Conservation (phyloP, 805 yeast genomes). For the Schizosaccharomyces cryophilus region DNA sequence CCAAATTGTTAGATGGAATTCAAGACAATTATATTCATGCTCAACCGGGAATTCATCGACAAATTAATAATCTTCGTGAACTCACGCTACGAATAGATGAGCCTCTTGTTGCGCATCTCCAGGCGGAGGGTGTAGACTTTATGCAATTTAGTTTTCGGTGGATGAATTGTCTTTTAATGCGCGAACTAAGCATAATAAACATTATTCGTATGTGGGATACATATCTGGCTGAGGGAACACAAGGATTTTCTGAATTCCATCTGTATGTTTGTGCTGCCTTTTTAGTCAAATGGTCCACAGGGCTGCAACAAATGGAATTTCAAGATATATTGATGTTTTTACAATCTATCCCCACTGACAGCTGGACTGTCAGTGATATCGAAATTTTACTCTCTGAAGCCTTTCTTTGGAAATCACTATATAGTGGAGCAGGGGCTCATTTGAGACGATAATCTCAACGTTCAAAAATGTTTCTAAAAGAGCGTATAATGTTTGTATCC, state of each 20-base stretch:
- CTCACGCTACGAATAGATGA: slow-evolving; percentile 60
- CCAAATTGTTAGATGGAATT: slow-evolving; percentile 73
- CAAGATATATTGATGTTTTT: slow-evolving; percentile 81
- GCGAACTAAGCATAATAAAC: slow-evolving; percentile 57
- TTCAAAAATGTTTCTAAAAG: not conserved
- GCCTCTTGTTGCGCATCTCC: slow-evolving; percentile 48
- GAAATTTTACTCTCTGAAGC: slow-evolving; percentile 88
- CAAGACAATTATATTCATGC: slow-evolving; percentile 95
- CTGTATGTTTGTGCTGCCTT: slow-evolving; percentile 96
- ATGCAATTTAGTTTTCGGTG: slow-evolving; percentile 89
- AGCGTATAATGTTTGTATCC: too few relatives aligned
- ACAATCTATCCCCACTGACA: slow-evolving; percentile 67
- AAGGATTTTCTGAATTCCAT: slow-evolving; percentile 76
- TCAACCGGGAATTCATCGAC: slow-evolving; percentile 88
- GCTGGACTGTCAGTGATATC: slow-evolving; percentile 73
- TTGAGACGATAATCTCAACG: slow-evolving; percentile 18
- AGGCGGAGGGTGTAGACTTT: slow-evolving; percentile 67
- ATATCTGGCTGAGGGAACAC: slow-evolving; percentile 30
- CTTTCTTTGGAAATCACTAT: slow-evolving; percentile 82
- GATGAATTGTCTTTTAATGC: slow-evolving; percentile 95
- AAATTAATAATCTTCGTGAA: slow-evolving; percentile 56
- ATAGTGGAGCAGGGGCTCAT: slow-evolving; percentile 76
- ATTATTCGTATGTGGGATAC: slow-evolving; percentile 97
- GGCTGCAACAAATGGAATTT: slow-evolving; percentile 63
- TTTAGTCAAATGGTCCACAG: slow-evolving; percentile 62